Evolutionary conservation across 164 flowering plant genomes (phyloP), one percentile per base, ranked within the genome.

Genomic region (Vitis amurensis): DNA sequence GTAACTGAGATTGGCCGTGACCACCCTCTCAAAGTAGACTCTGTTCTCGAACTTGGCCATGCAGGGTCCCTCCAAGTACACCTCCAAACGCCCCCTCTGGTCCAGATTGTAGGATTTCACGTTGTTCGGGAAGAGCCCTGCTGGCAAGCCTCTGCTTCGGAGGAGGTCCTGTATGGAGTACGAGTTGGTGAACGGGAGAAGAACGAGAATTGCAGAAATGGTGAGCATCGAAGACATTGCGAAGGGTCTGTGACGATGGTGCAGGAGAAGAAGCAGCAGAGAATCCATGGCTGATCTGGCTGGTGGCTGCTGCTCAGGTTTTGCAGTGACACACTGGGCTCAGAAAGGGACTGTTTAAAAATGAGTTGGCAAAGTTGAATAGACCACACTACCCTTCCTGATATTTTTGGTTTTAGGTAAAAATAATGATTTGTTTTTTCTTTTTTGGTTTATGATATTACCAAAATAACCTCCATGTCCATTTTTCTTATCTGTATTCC

Each of bases 1-100:
- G 37, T 82, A 85, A 62, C 80, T 85, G 49, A 87, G 76, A 62
- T 87, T 87, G 2, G 88, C 91, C 23, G 73, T 78, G 9, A 87
- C 85, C 7, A 85, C 83, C 2, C 74, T 79, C 49, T 87, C 84
- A 47, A 82, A 87, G 64, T 60, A 66, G 13, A 85, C 86, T 67
- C 78, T 76, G 49, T 73, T 76, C 62, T 87, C 89, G 50, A 68
- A 85, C 68, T 78, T 80, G 44, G 91, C 75, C 55, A 82, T 15
- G 59, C 91, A 87, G 0, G 91, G 86, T 1, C 64, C 8, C 1
- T 82, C 83, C 29, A 87, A 70, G 63, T 59, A 48, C 29, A 87
- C 87, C 63, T 84, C 76, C 4, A 87, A 76, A 2, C 71, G 61
- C 1, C 87, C 85, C 19, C 31, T 51, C 27, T 49, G 67, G 49